phyloP scores from a whole-genome alignment of 1,284 basidiomycete genomes.

The Kalmanozyma brasiliensis region DNA sequence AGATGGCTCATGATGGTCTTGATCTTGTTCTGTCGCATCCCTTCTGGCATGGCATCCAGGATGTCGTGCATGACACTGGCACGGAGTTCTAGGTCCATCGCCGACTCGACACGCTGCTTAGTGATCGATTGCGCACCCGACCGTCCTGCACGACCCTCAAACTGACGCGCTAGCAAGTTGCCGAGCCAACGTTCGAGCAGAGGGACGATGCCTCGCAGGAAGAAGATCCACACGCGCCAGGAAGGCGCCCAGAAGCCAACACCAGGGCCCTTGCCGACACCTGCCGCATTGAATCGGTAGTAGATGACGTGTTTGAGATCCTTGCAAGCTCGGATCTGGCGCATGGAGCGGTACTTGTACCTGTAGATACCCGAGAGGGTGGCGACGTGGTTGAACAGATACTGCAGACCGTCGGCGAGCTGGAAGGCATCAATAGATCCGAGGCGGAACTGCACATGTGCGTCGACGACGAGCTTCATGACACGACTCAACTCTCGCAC shows the following conservation, averaged over 20 bases:
- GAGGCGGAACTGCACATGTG: slow-evolving; percentile 97
- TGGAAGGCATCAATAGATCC: slow-evolving; percentile 99
- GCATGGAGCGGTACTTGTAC: slow-evolving; percentile 99
- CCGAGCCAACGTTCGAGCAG: slow-evolving; percentile 97
- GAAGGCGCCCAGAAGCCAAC: slow-evolving; percentile 99
- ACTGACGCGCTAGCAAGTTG: slow-evolving; percentile 96
- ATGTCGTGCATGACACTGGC: slow-evolving; percentile 99
- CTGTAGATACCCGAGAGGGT: slow-evolving; percentile 99
- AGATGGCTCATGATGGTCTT: slow-evolving; percentile 98
- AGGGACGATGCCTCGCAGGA: slow-evolving; percentile 98
- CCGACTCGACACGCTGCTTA: slow-evolving; percentile 98
- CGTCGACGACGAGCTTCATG: slow-evolving; percentile 98
- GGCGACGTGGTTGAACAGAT: slow-evolving; percentile 96
- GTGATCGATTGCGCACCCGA: slow-evolving; percentile 85
- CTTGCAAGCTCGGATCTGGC: slow-evolving; percentile 99
- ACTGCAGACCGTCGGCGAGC: slow-evolving; percentile 96
- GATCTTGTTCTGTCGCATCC: slow-evolving; percentile 97
- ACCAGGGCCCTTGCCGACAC: slow-evolving; percentile 98
- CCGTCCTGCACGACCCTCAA: slow-evolving; percentile 89
- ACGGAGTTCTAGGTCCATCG: slow-evolving; percentile 96
- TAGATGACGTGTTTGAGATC: slow-evolving; percentile 84
- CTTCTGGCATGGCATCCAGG: slow-evolving; percentile 89
- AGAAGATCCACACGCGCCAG: slow-evolving; percentile 99
- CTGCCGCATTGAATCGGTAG: slow-evolving; percentile 98
- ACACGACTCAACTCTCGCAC: slow-evolving; percentile 97